Conservation (phyloP, 129 eudicot species). For the Apium graveolens region DNA sequence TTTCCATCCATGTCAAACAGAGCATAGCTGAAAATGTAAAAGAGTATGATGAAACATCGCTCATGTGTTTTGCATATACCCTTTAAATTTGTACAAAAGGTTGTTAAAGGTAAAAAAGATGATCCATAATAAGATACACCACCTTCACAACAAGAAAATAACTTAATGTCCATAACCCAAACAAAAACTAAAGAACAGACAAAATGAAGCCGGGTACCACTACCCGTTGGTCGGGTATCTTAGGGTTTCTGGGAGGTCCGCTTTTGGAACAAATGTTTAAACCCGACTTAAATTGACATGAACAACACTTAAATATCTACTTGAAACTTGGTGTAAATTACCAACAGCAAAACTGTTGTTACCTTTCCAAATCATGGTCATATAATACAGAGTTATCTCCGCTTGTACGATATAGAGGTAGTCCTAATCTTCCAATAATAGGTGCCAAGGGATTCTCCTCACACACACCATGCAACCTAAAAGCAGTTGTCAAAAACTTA, state of each 20-base stretch:
- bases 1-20: slow-evolving; percentile 77
- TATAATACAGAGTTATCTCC: slow-evolving; percentile 96
- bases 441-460: slow-evolving; percentile 96
- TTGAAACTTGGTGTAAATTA: background rate
- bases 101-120: too few species aligned
- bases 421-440: slow-evolving; percentile 77
- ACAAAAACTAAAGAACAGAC: background rate
- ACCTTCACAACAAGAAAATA: background rate
- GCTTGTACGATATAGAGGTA: slow-evolving; percentile 91
- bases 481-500: slow-evolving; percentile 4
- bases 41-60: background rate
- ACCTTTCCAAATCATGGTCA: slow-evolving; percentile 98
- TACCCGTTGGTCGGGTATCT: background rate
- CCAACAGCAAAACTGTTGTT: background rate
- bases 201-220: background rate
- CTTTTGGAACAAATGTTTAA: background rate
- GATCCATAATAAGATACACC: background rate
- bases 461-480: slow-evolving; percentile 97
- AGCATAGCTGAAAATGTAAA: slow-evolving; percentile 54
- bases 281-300: background rate
- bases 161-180: background rate
- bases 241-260: background rate
- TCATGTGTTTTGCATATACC: background rate
- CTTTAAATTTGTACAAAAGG: background rate
- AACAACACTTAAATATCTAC: background rate